Conservation (phyloP, 2,329 filamentous ascomycete genomes). For the Aquanectria penicillioides region DNA sequence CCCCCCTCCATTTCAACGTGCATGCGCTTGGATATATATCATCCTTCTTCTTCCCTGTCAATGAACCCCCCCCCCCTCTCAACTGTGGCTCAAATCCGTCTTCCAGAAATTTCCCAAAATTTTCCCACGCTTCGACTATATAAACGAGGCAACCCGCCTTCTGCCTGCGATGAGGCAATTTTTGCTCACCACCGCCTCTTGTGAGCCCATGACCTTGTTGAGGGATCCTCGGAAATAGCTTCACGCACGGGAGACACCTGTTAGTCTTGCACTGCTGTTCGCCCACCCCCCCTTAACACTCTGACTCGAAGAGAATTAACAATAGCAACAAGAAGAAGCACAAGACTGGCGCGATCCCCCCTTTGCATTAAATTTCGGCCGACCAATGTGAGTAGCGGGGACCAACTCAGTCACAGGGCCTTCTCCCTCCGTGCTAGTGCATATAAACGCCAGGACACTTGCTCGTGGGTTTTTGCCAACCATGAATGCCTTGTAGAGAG, state of each 20-base stretch:
- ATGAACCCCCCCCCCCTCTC: not conserved
- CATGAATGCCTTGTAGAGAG: not conserved
- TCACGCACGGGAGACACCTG: not conserved
- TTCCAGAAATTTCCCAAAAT: not conserved
- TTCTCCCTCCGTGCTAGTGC: too few relatives aligned
- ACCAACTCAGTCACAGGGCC: too few relatives aligned
- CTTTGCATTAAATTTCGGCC: too few relatives aligned
- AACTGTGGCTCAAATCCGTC: not conserved
- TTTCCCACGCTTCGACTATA: conserved; percentile 3
- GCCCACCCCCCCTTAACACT: too few relatives aligned
- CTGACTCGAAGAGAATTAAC: too few relatives aligned
- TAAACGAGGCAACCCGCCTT: conserved; percentile 13
- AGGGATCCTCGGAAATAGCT: not conserved
- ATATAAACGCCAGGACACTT: too few relatives aligned
- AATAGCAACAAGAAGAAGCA: too few relatives aligned
- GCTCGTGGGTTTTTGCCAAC: too few relatives aligned
- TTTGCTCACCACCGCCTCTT: not conserved
- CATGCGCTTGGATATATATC: not conserved
- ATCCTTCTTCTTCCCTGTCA: not conserved
- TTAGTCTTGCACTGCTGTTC: too few relatives aligned
- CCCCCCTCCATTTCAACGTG: conserved; percentile 10
- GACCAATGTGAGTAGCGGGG: too few relatives aligned
- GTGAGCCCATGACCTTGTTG: not conserved
- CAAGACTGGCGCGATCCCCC: too few relatives aligned
- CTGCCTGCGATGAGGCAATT: conserved; percentile 11